Evolutionary conservation across 208 protist species (phyloP), one percentile per base, ranked within the genome.

Genomic region (Crithidia expoeki): DNA sequence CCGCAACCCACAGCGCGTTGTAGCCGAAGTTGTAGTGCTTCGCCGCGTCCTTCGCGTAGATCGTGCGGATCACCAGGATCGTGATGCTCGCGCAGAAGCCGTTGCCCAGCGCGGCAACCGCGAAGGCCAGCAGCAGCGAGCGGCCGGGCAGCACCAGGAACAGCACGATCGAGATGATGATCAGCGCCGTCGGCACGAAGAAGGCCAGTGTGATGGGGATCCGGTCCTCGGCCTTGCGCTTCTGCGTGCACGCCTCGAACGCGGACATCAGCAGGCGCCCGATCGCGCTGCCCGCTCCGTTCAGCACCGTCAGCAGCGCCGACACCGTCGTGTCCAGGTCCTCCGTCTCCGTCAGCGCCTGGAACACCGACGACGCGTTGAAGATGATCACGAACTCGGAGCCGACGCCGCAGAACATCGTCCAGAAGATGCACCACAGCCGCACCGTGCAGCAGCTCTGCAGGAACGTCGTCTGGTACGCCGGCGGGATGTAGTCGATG

Each of bases 11-110:
- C 5, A 47, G 57, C 17, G 79, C 68, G 4, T 77, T 61, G 38
- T 80, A 83, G 60, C 70, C 80, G 60, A 88, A 85, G 74, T 90
- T 79, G 72, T 90, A 93, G 76, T 89, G 85, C 83, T 89, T 89
- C 32, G 78, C 88, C 4, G 77, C 49, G 60, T 90, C 84, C 62
- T 85, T 83, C 23, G 79, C 80, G 80, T 80, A 94, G 50, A 91
- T 84, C 42, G 83, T 86, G 40, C 88, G 88, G 33, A 80, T 60
- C 47, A 90, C 80, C 47, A 94, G 74, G 19, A 89, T 49, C 9
- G 55, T 67, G 2, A 52, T 68, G n/a, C 72, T 77, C 1, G 83
- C 78, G 0, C 63, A 32, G 60, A 83, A 89, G 32, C 88, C 88
- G 78, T 85, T 89, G 28, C 78, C 82, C 12, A 90, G 28, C 12